Conservation (phyloP, 305 asterid species). For the Rubia balearica region DNA sequence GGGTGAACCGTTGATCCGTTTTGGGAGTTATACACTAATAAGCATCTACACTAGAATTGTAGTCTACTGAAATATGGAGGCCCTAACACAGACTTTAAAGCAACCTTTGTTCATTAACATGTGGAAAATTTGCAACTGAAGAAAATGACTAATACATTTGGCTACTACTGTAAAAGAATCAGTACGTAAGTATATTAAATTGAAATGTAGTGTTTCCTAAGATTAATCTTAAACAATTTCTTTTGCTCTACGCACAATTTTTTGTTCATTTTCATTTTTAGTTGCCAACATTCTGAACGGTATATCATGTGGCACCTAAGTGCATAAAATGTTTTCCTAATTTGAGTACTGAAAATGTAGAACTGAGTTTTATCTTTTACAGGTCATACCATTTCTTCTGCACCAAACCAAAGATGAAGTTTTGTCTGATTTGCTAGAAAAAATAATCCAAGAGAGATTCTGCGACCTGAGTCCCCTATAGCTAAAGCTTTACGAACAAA, state of each 20-base stretch:
- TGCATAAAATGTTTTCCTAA: background rate
- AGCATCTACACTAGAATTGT: no score
- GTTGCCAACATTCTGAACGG: no score
- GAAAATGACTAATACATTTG: no score
- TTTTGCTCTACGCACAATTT: background rate
- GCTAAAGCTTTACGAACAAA: conserved; percentile 78
- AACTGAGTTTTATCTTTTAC: conserved; percentile 22
- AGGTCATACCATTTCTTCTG: conserved; percentile 98
- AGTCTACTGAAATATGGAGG: no score
- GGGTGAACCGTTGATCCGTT: no score
- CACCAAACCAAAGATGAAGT: conserved; percentile 98
- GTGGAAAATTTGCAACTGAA: no score
- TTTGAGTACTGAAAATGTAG: background rate
- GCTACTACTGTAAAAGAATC: no score
- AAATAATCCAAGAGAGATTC: conserved; percentile 95
- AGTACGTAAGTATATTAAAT: no score
- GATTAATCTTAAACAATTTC: background rate
- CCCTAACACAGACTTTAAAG: no score
- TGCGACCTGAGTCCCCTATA: conserved; percentile 95
- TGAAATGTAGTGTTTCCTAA: background rate
- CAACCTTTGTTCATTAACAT: no score
- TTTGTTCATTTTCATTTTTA: no score
- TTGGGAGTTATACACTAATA: no score
- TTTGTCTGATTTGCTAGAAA: conserved; percentile 93
- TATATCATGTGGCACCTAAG: background rate